Evolutionary conservation across 208 protist species (phyloP).

Genomic region (Entamoeba histolytica): DNA sequence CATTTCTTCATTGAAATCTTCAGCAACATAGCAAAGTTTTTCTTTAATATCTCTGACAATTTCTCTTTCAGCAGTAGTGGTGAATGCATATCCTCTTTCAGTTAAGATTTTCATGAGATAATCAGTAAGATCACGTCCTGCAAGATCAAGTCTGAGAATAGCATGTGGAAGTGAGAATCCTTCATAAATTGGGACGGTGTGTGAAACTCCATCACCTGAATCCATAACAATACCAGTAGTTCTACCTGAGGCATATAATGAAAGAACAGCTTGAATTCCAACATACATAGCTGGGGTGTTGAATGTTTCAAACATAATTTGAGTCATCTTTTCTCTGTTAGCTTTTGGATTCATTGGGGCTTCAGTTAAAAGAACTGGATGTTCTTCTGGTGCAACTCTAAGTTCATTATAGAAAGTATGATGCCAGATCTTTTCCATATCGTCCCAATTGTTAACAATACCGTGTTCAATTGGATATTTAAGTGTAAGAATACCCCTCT

Average conservation of each 20-base stretch:
- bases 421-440: conserved; percentile 55
- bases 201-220: conserved; percentile 64
- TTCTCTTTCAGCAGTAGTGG: conserved; percentile 44
- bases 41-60: conserved; percentile 57
- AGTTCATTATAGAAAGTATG: too few relatives aligned
- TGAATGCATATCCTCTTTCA: conserved; percentile 35
- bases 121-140: conserved; percentile 50
- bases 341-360: too few relatives aligned
- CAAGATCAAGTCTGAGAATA: conserved; percentile 45
- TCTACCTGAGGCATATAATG: too few relatives aligned
- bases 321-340: too few relatives aligned
- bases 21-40: conserved; percentile 44
- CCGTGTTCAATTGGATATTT: conserved; percentile 28
- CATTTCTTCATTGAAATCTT: conserved; percentile 81
- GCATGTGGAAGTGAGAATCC: conserved; percentile 48
- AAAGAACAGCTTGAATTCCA: too few relatives aligned
- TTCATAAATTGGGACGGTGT: conserved; percentile 70
- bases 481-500: conserved; percentile 16
- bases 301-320: too few relatives aligned
- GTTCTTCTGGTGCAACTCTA: too few relatives aligned
- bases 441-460: conserved; percentile 16
- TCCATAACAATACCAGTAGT: conserved; percentile 64
- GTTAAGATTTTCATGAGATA: conserved; percentile 41
- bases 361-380: too few relatives aligned
- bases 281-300: too few relatives aligned